Evolutionary conservation across 2,329 filamentous ascomycete genomes (phyloP), one percentile per base, ranked within the genome.

Genomic region (Aspergillus sojae): DNA sequence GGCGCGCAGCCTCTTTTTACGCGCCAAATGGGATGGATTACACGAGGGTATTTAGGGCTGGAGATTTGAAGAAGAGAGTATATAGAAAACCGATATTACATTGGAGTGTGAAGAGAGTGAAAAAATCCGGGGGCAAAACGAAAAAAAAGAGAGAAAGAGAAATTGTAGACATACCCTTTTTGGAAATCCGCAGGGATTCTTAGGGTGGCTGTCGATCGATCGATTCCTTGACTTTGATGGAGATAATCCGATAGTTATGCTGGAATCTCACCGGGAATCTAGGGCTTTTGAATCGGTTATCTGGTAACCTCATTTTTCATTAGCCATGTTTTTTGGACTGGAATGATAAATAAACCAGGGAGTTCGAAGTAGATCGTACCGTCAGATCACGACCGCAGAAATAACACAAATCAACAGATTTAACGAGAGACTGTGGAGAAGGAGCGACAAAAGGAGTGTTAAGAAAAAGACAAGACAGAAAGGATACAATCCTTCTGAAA

Each of bases 351-450:
- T n/a, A 56, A 58, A 48, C 21, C 21, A 26, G 45, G 45, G 39
- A 50, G 52, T 34, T 16, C 32, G n/a, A n/a, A 9, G 39, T 9
- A 9, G 4, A 10, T 7, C 19, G 32, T 39, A 34, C 41, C 23
- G 30, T 32, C 9, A 58, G 36, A 36, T 46, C 28, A 26, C 21
- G 6, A 23, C 41, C 7, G 21, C 45, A 34, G 56, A 56, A 48
- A n/a, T 16, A 50, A 57, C 19, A 58, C n/a, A 12, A 56, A 52
- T 39, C 32, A 57, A n/a, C 34, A 57, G 14, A 28, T 23, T 45
- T 48, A 65, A 66, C 26, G 62, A 64, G 53, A 57, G 57, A 61
- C 61, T 62, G 30, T 28, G 48, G 48, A 34, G 34, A 50, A 46
- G 39, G 57, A 39, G 32, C 14, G 26, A 46, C 28, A 62, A 28